Evolutionary conservation across 2,329 filamentous ascomycete species (phyloP).

Genomic region (Orbilia javanica): DNA sequence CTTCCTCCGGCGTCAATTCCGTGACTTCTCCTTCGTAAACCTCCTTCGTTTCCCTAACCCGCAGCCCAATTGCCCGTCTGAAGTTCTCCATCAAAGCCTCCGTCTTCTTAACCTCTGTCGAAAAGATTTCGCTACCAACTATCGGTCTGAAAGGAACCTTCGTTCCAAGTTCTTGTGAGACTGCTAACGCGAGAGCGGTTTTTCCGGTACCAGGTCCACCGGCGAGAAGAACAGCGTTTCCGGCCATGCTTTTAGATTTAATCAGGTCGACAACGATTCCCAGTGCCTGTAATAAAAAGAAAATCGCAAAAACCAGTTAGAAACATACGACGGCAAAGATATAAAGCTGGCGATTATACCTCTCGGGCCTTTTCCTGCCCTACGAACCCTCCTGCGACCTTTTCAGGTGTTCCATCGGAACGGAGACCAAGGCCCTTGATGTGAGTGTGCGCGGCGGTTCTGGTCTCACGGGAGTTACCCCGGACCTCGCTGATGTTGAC

Average conservation of each 20-base stretch:
- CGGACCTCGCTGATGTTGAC: constrained; percentile 55
- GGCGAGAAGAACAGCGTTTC: constrained; percentile 89
- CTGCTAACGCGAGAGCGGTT: constrained; percentile 92
- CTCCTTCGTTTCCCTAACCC: constrained; percentile 98
- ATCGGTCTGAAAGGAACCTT: constrained; percentile 99
- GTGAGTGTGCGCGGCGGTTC: constrained; percentile 96
- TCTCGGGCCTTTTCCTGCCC: constrained; percentile 90
- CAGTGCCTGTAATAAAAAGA: constrained; percentile 81
- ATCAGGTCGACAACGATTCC: constrained; percentile 97
- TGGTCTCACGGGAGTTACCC: constrained; percentile 69
- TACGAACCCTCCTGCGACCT: constrained; percentile 84
- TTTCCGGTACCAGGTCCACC: constrained; percentile 97
- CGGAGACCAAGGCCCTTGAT: constrained; percentile 94
- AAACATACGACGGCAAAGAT: background rate
- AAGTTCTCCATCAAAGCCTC: constrained; percentile 99
- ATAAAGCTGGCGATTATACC: constrained; percentile 68
- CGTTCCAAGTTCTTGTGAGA: constrained; percentile 95
- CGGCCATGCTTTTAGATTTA: constrained; percentile 96
- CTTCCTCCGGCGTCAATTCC: constrained; percentile 96
- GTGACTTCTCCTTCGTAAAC: constrained; percentile 99
- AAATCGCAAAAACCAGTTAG: constrained; percentile 7
- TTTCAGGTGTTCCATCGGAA: constrained; percentile 85
- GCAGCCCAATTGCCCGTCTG: constrained; percentile 87
- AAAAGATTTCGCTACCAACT: constrained; percentile 97
- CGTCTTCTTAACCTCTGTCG: constrained; percentile 98